Evolutionary conservation across 2,329 filamentous ascomycete genomes (phyloP).

Genomic region (Fusarium robinianum): DNA sequence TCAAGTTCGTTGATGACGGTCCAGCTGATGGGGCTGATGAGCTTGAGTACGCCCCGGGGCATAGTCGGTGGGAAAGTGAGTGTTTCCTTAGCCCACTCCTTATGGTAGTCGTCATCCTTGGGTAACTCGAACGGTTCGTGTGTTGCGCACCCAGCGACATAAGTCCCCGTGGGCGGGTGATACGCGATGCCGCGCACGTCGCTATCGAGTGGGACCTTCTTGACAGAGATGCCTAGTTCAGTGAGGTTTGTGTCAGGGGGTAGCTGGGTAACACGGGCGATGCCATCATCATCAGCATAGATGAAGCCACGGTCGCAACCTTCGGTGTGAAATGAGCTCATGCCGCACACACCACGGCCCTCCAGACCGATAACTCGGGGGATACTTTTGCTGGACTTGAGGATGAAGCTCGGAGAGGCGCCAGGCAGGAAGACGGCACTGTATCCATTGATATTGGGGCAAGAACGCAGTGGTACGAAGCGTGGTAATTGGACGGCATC

Average conservation of each 20-base stretch:
- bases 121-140: conserved; percentile 78
- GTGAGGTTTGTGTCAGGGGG: conserved; percentile 68
- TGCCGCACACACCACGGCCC: conserved; percentile 67
- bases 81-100: conserved; percentile 78
- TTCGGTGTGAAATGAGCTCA: conserved; percentile 77
- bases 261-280: conserved; percentile 74
- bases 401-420: conserved; percentile 75
- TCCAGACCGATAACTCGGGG: conserved; percentile 77
- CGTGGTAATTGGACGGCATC: conserved; percentile 52
- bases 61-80: conserved; percentile 66
- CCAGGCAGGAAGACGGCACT: conserved; percentile 83
- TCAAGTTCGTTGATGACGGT: conserved; percentile 75
- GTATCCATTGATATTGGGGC: conserved; percentile 74
- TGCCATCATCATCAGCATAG: conserved; percentile 74
- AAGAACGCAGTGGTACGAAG: conserved; percentile 59
- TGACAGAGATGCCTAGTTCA: conserved; percentile 76
- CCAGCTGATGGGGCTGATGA: conserved; percentile 79
- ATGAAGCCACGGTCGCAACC: conserved; percentile 83
- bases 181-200: conserved; percentile 77
- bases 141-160: conserved; percentile 73
- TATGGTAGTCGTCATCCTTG: conserved; percentile 82
- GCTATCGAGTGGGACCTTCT: conserved; percentile 69
- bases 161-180: conserved; percentile 74
- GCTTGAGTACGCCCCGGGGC: conserved; percentile 73
- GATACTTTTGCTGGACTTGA: conserved; percentile 78